These are phyloP conservation scores for Psilocybe tampanensis DNA, from an alignment of 768 basidiomycete species.

Conservation along the genomic window DNA sequence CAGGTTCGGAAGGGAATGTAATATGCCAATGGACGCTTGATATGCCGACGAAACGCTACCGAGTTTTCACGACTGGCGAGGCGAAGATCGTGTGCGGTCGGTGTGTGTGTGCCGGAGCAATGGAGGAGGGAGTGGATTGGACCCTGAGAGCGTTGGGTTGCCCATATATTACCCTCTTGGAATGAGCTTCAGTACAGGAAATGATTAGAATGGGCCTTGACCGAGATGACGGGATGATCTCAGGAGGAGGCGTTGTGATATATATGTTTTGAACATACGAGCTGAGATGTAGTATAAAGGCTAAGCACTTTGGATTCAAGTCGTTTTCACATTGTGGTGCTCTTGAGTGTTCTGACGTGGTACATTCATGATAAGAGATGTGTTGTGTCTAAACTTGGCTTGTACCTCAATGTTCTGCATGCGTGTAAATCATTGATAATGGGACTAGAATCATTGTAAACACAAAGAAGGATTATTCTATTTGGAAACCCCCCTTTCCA, in stretches of 20 bases:
- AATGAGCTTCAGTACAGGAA: not conserved
- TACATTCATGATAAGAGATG: no score
- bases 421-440: no score
- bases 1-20: not conserved
- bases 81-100: not conserved
- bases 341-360: no score
- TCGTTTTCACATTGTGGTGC: no score
- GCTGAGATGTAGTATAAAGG: no score
- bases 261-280: not conserved
- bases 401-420: no score
- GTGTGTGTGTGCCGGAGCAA: slow-evolving; percentile 1
- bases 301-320: no score
- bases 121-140: not conserved
- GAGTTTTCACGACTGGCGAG: not conserved
- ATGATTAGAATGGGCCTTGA: slow-evolving; percentile 1
- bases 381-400: no score
- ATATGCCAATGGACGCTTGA: not conserved
- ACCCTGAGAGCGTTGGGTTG: not conserved
- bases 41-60: not conserved
- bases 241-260: not conserved
- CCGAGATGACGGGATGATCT: no score
- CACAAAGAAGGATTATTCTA: no score
- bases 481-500: no score
- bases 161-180: not conserved
- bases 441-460: no score